Evolutionary conservation across 2,329 filamentous ascomycete species (phyloP).

Genomic region (Aspergillus pseudotamarii): DNA sequence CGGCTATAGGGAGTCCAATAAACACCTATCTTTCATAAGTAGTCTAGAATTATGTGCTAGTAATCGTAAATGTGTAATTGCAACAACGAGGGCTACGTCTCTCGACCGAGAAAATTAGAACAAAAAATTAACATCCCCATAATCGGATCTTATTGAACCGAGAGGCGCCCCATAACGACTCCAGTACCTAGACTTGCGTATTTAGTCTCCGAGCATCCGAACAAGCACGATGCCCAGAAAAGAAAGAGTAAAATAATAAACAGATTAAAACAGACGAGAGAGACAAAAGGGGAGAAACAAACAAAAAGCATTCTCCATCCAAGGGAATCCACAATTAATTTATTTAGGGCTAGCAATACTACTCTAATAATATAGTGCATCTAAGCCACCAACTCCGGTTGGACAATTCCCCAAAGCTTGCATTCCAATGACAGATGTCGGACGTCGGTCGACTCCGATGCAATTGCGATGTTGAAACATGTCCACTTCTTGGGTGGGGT

Average conservation of each 20-base stretch:
- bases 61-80: neutral
- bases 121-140: neutral
- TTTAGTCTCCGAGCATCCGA: neutral
- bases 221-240: neutral
- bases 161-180: neutral
- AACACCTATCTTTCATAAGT: neutral
- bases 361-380: constrained; percentile 9
- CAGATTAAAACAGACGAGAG: neutral
- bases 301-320: neutral
- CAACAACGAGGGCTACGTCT: neutral
- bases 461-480: constrained; percentile 2
- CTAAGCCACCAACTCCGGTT: constrained; percentile 20
- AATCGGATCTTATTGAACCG: neutral
- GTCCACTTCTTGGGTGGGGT: neutral
- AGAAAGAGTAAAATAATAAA: neutral
- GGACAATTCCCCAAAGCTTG: constrained; percentile 11
- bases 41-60: neutral
- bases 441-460: constrained; percentile 4
- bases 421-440: constrained; percentile 9
- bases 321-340: constrained; percentile 5
- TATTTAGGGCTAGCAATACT: neutral
- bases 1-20: neutral
- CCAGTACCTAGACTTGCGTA: neutral
- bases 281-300: neutral
- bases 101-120: neutral